phyloP scores from a whole-genome alignment of 345 rosid species.

The Heritiera littoralis region DNA sequence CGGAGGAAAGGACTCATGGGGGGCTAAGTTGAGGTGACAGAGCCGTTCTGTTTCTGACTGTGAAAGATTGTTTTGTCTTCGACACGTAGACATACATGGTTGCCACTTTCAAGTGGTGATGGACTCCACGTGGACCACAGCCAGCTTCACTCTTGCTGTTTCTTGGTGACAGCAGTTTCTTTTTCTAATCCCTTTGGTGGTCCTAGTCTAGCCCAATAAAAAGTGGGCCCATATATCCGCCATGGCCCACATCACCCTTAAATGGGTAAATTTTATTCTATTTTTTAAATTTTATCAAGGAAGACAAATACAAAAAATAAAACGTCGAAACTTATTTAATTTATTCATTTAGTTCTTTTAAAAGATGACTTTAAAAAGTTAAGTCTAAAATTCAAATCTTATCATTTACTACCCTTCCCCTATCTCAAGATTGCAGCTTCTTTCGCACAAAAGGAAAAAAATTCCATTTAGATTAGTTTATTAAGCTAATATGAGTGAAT shows the following conservation, averaged over 20 bases:
- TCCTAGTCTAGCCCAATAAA: conserved; percentile 10
- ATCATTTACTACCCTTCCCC: no score
- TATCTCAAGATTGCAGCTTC: no score
- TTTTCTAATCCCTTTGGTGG: conserved; percentile 10
- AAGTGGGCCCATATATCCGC: conserved; percentile 1
- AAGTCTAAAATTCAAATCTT: no score
- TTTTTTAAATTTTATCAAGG: neutral
- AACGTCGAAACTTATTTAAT: neutral
- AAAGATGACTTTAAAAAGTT: no score
- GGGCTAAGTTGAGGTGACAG: neutral
- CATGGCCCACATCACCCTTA: conserved; percentile 18
- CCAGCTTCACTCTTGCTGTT: conserved; percentile 37
- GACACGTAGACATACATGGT: conserved; percentile 33
- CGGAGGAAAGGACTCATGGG: neutral
- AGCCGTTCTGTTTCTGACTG: neutral
- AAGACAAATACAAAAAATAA: neutral
- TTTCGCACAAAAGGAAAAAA: no score
- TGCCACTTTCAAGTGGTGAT: neutral
- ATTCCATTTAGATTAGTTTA: neutral
- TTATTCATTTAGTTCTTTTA: no score
- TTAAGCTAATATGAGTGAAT: neutral
- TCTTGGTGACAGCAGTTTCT: neutral
- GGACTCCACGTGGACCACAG: conserved; percentile 45
- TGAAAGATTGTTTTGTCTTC: conserved; percentile 7
- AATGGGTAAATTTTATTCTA: neutral